Evolutionary conservation across 768 basidiomycete genomes (phyloP).

Genomic region (Suillus subaureus): DNA sequence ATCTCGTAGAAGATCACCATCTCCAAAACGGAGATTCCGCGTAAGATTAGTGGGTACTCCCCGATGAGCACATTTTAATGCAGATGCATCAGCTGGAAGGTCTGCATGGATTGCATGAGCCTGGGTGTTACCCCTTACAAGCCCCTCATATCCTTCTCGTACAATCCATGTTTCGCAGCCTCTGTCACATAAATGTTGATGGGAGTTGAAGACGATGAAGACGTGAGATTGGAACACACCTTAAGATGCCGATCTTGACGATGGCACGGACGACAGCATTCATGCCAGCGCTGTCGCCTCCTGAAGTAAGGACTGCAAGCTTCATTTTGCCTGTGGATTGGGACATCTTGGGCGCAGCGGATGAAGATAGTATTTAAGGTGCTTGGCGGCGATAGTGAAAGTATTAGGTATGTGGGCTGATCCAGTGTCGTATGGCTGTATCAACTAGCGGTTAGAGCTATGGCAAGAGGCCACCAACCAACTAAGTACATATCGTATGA

Average conservation of each 20-base stretch:
- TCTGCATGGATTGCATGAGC: constrained; percentile 27
- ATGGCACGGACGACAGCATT: constrained; percentile 93
- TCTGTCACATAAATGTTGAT: constrained; percentile 43
- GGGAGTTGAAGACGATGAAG: constrained; percentile 10
- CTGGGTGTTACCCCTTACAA: constrained; percentile 86
- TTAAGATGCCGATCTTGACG: constrained; percentile 89
- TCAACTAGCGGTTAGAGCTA: background rate
- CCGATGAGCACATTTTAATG: constrained; percentile 17
- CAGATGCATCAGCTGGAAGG: constrained; percentile 31
- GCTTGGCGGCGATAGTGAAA: constrained; percentile 8
- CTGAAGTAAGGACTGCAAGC: constrained; percentile 92
- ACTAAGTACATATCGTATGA: constrained; percentile 4
- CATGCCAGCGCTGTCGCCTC: constrained; percentile 98
- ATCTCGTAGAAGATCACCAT: constrained; percentile 74
- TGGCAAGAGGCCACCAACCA: background rate
- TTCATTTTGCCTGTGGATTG: constrained; percentile 54
- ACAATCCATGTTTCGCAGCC: constrained; percentile 96
- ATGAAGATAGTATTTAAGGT: constrained; percentile 4
- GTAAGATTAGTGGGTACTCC: constrained; percentile 45
- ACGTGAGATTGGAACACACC: constrained; percentile 49
- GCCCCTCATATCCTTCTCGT: constrained; percentile 97
- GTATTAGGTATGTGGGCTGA: constrained; percentile 4
- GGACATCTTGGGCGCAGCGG: background rate
- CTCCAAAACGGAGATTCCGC: constrained; percentile 82
- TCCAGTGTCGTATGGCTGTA: constrained; percentile 1